Evolutionary conservation across 805 yeast genomes (phyloP).

Genomic region (Wickerhamomyces ciferrii): DNA sequence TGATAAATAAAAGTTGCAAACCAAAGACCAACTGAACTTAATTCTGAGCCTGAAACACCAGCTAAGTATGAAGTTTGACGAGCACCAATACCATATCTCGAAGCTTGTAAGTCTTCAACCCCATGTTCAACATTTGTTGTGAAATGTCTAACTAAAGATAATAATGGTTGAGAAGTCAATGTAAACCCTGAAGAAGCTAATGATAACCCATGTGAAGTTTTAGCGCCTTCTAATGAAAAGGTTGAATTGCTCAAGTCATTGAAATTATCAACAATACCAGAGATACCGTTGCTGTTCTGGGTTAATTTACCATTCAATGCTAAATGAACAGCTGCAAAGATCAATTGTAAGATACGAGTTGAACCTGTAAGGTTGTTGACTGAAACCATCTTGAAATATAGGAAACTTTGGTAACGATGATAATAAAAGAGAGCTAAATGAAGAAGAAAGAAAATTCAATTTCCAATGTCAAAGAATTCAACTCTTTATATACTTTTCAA

Average conservation of each 20-base stretch:
- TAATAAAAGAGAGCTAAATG: not conserved
- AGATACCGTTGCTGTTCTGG: not conserved
- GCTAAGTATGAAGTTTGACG: conserved; percentile 3
- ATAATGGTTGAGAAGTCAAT: conserved; percentile 3
- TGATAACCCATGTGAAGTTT: conserved; percentile 1
- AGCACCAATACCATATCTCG: not conserved
- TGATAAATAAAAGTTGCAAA: conserved; percentile 19
- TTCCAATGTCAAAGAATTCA: not conserved
- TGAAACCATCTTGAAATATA: not conserved
- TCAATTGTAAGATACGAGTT: conserved; percentile 1
- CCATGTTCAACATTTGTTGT: not conserved
- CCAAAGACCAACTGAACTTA: conserved; percentile 16
- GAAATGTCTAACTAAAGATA: not conserved
- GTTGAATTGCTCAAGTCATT: not conserved
- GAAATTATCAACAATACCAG: not conserved
- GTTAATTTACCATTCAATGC: not conserved
- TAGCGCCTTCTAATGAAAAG: not conserved
- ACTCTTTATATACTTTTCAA: no score
- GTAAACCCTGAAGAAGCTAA: conserved; percentile 6
- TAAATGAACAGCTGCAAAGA: not conserved
- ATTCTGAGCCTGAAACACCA: conserved; percentile 12
- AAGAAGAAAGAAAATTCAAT: not conserved
- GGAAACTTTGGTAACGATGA: not conserved
- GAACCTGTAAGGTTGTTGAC: not conserved
- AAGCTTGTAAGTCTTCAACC: not conserved